Percentiles rank a stretch among this genome's conserved stretches.
These are phyloP conservation scores for Saccharomycopsis vini DNA, from an alignment of 805 yeast species.

Conservation along the genomic window DNA sequence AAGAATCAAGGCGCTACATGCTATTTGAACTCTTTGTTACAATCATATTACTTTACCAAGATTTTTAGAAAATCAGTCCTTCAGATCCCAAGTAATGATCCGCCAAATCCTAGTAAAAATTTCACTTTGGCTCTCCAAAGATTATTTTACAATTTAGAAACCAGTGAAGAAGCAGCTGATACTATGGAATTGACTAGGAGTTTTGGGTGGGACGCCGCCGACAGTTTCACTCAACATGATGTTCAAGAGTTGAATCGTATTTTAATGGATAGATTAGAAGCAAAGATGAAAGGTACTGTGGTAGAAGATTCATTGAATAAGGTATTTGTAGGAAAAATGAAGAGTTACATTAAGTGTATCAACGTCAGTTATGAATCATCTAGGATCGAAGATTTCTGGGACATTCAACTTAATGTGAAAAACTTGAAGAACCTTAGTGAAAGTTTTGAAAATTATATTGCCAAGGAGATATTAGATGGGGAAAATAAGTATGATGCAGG, in stretches of 20 bases:
- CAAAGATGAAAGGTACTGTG: conserved; percentile 80
- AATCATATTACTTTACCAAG: conserved; percentile 81
- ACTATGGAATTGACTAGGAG: conserved; percentile 82
- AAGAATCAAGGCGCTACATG: conserved; percentile 98
- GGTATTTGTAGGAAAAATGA: conserved; percentile 94
- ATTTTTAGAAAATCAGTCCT: conserved; percentile 78
- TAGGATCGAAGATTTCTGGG: conserved; percentile 94
- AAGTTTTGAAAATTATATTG: conserved; percentile 80
- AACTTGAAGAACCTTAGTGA: conserved; percentile 62
- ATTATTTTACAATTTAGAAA: conserved; percentile 70
- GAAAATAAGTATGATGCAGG: conserved; percentile 95
- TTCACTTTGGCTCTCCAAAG: conserved; percentile 64
- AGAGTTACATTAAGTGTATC: conserved; percentile 84
- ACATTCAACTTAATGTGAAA: conserved; percentile 89
- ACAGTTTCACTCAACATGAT: conserved; percentile 96
- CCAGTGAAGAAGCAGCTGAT: conserved; percentile 67
- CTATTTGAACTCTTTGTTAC: conserved; percentile 84
- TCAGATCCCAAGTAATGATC: conserved; percentile 69
- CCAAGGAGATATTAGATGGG: conserved; percentile 82
- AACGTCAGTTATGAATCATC: conserved; percentile 90
- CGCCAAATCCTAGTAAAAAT: conserved; percentile 7
- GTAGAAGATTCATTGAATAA: conserved; percentile 70
- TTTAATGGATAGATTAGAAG: conserved; percentile 87
- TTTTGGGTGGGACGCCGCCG: conserved; percentile 95
- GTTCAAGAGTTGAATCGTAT: conserved; percentile 95